Percentiles rank a stretch among this genome's conserved stretches.
Conservation (phyloP, 2,329 filamentous ascomycete species). For the Furcasterigmium furcatum region DNA sequence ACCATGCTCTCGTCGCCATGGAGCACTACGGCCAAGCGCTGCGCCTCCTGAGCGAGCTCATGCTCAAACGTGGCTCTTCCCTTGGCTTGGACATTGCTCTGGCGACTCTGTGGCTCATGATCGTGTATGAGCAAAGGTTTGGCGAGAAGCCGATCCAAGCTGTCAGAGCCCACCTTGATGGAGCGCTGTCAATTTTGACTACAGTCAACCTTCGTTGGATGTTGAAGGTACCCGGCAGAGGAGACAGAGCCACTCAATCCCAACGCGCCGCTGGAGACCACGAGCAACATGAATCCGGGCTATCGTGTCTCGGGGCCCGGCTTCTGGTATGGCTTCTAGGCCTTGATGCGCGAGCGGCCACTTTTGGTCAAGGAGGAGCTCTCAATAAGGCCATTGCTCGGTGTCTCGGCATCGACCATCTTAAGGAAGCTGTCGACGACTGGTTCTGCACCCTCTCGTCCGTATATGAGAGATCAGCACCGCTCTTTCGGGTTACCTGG, state of each 20-base stretch:
- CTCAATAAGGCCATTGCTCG: background rate
- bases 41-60: background rate
- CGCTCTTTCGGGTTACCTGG: background rate
- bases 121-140: slow-evolving; percentile 32
- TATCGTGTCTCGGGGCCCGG: background rate
- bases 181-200: background rate
- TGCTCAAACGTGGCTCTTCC: background rate
- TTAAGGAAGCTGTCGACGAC: background rate
- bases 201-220: background rate
- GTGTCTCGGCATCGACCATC: background rate
- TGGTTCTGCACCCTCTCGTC: background rate
- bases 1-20: background rate
- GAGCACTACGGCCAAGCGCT: background rate
- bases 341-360: background rate
- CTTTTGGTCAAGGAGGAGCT: background rate
- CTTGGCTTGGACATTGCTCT: background rate
- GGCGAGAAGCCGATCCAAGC: slow-evolving; percentile 18
- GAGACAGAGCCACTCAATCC: background rate
- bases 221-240: background rate
- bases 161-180: background rate
- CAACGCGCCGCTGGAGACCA: no score
- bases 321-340: background rate
- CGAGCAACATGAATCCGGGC: background rate
- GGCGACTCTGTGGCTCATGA: slow-evolving; percentile 27
- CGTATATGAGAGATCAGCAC: background rate